These are phyloP conservation scores for Leccinum disarticulatum DNA, from an alignment of 768 basidiomycete species.

Conservation along the genomic window DNA sequence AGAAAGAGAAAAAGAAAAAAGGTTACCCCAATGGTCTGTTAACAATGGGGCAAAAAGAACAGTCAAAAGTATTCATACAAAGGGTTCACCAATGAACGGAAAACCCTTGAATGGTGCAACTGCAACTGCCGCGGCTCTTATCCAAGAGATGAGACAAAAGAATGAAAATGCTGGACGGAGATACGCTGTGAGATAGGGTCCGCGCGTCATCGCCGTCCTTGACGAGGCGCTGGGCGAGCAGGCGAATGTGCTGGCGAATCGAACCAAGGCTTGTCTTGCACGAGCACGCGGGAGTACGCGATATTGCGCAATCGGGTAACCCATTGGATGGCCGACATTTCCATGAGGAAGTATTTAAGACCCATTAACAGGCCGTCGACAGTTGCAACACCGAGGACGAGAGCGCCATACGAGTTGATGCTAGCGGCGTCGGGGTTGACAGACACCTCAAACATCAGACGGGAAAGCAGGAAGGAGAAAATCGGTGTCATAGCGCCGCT, in stretches of 20 bases:
- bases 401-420: conserved; percentile 70
- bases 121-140: background rate
- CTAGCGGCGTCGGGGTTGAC: conserved; percentile 61
- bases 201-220: conserved; percentile 91
- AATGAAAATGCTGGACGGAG: background rate
- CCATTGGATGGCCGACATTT: conserved; percentile 74
- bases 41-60: background rate
- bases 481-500: conserved; percentile 88
- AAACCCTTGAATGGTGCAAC: background rate
- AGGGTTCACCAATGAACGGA: background rate
- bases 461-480: conserved; percentile 88
- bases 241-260: conserved; percentile 65
- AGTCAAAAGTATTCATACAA: conserved; percentile 19
- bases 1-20: too few relatives aligned
- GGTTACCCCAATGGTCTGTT: background rate
- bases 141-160: conserved; percentile 2
- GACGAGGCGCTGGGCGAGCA: conserved; percentile 72
- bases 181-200: background rate
- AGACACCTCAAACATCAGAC: conserved; percentile 74
- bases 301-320: conserved; percentile 58
- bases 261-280: conserved; percentile 87
- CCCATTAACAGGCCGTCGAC: conserved; percentile 75
- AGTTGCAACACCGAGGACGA: conserved; percentile 73
- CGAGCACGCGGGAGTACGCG: conserved; percentile 32
- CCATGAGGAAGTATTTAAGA: conserved; percentile 79